Base-by-base conservation (phyloP, 768 basidiomycete species). In the Podaxis sp. region DNA sequence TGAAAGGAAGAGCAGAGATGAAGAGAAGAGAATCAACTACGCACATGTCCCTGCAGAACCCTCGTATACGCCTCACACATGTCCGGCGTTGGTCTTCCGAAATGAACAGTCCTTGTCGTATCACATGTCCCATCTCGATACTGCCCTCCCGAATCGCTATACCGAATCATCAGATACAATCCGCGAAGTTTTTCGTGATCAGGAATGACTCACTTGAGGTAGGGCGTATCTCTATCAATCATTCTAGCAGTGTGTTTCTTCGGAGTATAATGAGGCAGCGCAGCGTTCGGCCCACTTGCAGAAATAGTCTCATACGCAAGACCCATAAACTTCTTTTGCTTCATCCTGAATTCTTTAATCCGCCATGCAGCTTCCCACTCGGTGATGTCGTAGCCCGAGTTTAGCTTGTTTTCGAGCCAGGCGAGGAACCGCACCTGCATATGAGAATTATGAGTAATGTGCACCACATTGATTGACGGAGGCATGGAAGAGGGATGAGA, bases 41-140 rank as follows among this genome's bases (percentile, higher is more conserved):
- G 68, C 78, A 93, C 92, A 76, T 99, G 97, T 6, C 95, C 96
- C 74, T 99, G 97, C 60, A 99, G 72, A 46, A 98, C 97, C 50
- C 94, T 82, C 32, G 97, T 99, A 73, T 87, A 99, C 1, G 96
- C 94, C 65, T 95, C 90, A 70, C 85, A 88, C 70, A 93, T 88
- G 63, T 93, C 89, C n/a, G 79, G 62, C n/a, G 88, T 86, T 5
- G 91, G 91, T n/a, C 87, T 82, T 44, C 94, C 93, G 68, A 95
- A 92, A 75, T 93, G 91, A 28, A 93, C 74, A 0, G 91, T 92
- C 52, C 90, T 83, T 13, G 89, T 90, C 25, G 88, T 91, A 69
- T 92, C 88, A 72, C 88, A 90, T 9, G 96, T 98, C 4, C 94
- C 95, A 68, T 98, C 95, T 63, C 81, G 78, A 71, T 90, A 93